These are phyloP conservation scores for Dendrocalamus sinicus DNA, from an alignment of 176 grass and related monocot species.

Conservation along the genomic window DNA sequence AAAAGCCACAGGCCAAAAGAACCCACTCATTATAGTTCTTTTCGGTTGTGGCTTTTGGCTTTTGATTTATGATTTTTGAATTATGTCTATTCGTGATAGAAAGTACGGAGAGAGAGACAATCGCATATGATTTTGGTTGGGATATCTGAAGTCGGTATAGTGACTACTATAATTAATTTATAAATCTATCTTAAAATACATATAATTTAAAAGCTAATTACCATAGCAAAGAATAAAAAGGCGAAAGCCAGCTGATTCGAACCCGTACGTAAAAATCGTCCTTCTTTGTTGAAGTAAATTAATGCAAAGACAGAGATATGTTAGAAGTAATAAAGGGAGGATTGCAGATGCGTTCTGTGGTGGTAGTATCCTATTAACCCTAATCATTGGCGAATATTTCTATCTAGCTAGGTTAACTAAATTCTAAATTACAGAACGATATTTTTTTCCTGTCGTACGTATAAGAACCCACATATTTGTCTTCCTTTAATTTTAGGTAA, in stretches of 20 bases:
- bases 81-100: accelerated
- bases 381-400: constrained; percentile 6
- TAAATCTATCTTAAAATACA: too few species aligned
- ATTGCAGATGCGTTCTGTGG: constrained; percentile 33
- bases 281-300: constrained; percentile 33
- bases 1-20: too few species aligned
- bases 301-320: constrained; percentile 40
- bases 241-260: too few species aligned
- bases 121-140: too few species aligned
- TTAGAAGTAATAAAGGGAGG: constrained; percentile 39
- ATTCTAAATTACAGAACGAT: constrained; percentile 5
- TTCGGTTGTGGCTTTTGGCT: too few species aligned
- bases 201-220: too few species aligned
- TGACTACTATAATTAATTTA: too few species aligned
- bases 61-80: too few species aligned
- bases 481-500: neutral
- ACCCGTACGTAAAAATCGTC: neutral
- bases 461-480: neutral
- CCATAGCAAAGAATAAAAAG: too few species aligned
- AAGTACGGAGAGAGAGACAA: too few species aligned
- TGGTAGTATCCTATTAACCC: constrained; percentile 9
- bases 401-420: constrained; percentile 14
- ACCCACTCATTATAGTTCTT: too few species aligned
- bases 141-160: too few species aligned
- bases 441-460: neutral